Percentiles rank a stretch among this genome's conserved stretches.
Evolutionary conservation across 2,329 filamentous ascomycete species (phyloP).

Genomic region (Plenodomus lindquistii): DNA sequence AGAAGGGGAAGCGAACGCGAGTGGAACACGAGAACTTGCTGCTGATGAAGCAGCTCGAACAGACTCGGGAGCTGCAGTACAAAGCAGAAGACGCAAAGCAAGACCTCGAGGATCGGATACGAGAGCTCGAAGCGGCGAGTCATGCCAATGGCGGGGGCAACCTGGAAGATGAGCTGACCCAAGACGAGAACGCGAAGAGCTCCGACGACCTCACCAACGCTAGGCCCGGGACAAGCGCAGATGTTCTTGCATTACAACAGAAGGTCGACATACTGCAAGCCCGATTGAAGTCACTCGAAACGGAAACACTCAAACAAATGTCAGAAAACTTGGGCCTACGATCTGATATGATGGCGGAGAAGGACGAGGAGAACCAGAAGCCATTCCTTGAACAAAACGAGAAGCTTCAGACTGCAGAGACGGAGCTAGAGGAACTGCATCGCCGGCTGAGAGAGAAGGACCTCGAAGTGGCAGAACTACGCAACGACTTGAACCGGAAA

Average conservation of each 20-base stretch:
- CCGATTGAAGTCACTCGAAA: slow-evolving; percentile 43
- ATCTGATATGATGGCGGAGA: slow-evolving; percentile 42
- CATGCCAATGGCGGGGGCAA: slow-evolving; percentile 34
- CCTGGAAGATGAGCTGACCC: slow-evolving; percentile 47
- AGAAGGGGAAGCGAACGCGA: slow-evolving; percentile 52
- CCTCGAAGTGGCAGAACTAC: slow-evolving; percentile 40
- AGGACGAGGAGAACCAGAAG: slow-evolving; percentile 42
- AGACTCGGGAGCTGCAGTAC: slow-evolving; percentile 52
- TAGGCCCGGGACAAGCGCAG: slow-evolving; percentile 30
- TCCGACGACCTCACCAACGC: slow-evolving; percentile 26
- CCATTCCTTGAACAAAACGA: slow-evolving; percentile 46
- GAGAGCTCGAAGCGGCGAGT: slow-evolving; percentile 46
- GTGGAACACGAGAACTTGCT: slow-evolving; percentile 54
- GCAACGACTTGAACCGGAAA: slow-evolving; percentile 43
- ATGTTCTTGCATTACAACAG: slow-evolving; percentile 45
- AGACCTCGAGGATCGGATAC: slow-evolving; percentile 52
- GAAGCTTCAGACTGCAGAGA: slow-evolving; percentile 41
- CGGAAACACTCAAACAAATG: slow-evolving; percentile 48
- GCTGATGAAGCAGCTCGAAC: slow-evolving; percentile 52
- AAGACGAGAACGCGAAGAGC: slow-evolving; percentile 33
- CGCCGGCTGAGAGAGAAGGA: slow-evolving; percentile 41
- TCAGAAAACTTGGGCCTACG: slow-evolving; percentile 46
- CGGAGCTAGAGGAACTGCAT: slow-evolving; percentile 41
- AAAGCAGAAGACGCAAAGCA: slow-evolving; percentile 53
- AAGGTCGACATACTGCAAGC: slow-evolving; percentile 45